Percentiles rank a stretch among this genome's conserved stretches.
Evolutionary conservation across 257 asterid genomes (phyloP).

Genomic region (Solanum tarapatanum): DNA sequence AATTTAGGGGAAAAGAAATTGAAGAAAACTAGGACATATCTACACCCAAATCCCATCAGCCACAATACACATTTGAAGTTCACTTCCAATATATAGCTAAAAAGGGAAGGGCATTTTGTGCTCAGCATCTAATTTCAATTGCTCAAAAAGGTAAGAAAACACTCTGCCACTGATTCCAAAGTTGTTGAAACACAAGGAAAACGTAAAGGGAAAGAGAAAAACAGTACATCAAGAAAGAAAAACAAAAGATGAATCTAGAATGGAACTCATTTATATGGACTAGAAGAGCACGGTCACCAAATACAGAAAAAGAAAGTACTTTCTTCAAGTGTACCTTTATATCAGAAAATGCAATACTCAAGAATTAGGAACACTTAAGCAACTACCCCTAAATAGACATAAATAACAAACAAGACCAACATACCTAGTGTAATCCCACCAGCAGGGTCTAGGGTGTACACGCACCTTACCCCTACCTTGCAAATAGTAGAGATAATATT

Average conservation of each 20-base stretch:
- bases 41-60: neutral
- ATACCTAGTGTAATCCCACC: neutral
- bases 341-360: neutral
- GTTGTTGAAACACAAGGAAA: neutral
- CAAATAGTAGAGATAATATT: neutral
- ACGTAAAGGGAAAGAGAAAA: neutral
- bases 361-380: neutral
- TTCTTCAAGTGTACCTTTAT: neutral
- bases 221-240: neutral
- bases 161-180: neutral
- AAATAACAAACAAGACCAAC: neutral
- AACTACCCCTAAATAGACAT: neutral
- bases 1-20: neutral
- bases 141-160: neutral
- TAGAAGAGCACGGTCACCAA: neutral
- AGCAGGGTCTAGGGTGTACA: neutral
- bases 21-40: neutral
- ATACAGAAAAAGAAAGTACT: neutral
- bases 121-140: neutral
- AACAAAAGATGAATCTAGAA: neutral
- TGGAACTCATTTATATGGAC: too few relatives aligned
- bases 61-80: neutral
- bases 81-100: neutral
- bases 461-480: neutral
- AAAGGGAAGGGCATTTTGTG: neutral